Evolutionary conservation across 2,329 filamentous ascomycete species (phyloP).

Genomic region (Diplodia intermedia): DNA sequence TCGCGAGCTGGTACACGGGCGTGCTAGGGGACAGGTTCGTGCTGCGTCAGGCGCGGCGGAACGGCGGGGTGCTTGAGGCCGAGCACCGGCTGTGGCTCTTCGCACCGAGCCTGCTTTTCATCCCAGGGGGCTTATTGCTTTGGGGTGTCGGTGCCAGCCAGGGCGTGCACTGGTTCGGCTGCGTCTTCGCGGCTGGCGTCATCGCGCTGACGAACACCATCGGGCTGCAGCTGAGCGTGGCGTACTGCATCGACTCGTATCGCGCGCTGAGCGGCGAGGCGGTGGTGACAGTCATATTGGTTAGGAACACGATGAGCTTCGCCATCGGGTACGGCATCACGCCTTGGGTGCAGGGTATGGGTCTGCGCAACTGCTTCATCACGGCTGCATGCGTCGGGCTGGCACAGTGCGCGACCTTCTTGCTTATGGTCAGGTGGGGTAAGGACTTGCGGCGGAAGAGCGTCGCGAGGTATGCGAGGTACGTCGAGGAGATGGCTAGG

Average conservation of each 20-base stretch:
- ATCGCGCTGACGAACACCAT: conserved; percentile 55
- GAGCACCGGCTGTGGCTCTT: conserved; percentile 53
- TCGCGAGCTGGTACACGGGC: conserved; percentile 41
- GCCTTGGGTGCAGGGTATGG: conserved; percentile 54
- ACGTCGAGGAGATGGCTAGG: conserved; percentile 42
- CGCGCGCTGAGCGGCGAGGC: conserved; percentile 58
- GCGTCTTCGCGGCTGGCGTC: conserved; percentile 57
- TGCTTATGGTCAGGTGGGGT: conserved; percentile 59
- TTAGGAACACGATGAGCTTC: conserved; percentile 60
- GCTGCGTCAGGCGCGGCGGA: conserved; percentile 46
- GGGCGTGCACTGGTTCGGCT: conserved; percentile 58
- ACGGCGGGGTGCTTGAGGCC: conserved; percentile 50
- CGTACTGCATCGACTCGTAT: conserved; percentile 59
- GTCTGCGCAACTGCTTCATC: conserved; percentile 53
- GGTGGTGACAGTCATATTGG: conserved; percentile 58
- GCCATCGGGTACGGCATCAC: conserved; percentile 60
- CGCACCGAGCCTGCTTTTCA: conserved; percentile 48
- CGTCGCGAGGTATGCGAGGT: conserved; percentile 48
- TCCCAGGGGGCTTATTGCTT: conserved; percentile 55
- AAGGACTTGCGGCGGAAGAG: conserved; percentile 52
- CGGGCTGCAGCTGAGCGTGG: conserved; percentile 53
- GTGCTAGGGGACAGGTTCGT: conserved; percentile 47
- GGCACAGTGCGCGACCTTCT: conserved; percentile 48
- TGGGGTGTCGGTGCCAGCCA: conserved; percentile 61
- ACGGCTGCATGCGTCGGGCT: conserved; percentile 53